A percentile compares a stretch with the other conserved stretches of the same genome.
These are phyloP conservation scores for Tuber calosporum DNA, from an alignment of 495 filamentous ascomycete genomes.

Conservation along the genomic window DNA sequence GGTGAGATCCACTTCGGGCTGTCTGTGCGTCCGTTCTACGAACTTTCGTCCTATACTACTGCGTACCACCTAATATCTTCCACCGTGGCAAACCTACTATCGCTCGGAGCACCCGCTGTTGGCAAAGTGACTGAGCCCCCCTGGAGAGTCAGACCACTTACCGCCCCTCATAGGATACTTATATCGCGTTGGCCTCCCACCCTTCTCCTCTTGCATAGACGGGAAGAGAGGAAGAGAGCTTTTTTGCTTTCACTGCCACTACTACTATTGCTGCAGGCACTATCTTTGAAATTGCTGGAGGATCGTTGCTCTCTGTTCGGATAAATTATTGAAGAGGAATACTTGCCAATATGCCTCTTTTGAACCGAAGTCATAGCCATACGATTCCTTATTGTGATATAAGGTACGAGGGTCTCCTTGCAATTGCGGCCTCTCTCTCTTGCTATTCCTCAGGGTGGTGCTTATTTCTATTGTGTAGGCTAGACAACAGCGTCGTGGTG, in stretches of 20 bases:
- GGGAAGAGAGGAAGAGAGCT: neutral
- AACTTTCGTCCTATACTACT: neutral
- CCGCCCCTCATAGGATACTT: neutral
- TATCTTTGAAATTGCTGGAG: neutral
- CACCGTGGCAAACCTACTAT: neutral
- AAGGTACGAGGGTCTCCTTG: conserved; percentile 20
- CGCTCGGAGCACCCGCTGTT: neutral
- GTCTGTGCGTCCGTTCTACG: neutral
- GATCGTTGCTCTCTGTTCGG: neutral
- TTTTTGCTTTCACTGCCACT: neutral
- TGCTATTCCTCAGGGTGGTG: neutral
- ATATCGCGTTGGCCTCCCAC: neutral
- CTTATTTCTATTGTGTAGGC: conserved; percentile 46
- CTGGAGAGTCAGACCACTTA: neutral
- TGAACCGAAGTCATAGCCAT: conserved; percentile 36
- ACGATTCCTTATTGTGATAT: conserved; percentile 40
- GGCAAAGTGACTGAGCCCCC: neutral
- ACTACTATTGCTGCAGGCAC: neutral
- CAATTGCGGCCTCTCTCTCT: neutral
- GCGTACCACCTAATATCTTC: neutral
- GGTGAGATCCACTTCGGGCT: neutral
- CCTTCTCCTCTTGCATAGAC: neutral
- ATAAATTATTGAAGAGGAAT: neutral
- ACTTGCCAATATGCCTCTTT: conserved; percentile 30
- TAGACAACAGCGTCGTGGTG: conserved; percentile 71